Evolutionary conservation across 306 rosid genomes (phyloP).

Genomic region (Trifolium pratense): DNA sequence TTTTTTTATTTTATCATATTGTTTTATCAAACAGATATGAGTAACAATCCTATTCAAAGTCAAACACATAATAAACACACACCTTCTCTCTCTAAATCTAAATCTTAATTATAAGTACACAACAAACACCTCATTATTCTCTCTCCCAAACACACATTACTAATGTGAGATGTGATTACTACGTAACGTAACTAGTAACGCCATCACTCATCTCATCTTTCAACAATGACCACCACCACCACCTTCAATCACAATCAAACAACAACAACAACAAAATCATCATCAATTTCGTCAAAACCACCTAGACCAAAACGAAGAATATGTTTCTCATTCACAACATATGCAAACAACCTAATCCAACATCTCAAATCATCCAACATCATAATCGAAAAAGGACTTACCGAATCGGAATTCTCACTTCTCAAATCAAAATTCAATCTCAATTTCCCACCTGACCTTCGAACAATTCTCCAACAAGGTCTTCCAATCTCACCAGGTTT

Average conservation of each 20-base stretch:
- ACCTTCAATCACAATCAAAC: background rate
- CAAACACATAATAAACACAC: background rate
- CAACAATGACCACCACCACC: background rate
- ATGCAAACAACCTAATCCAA: slow-evolving; percentile 57
- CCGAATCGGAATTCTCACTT: slow-evolving; percentile 58
- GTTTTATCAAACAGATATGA: no score
- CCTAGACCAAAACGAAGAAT: slow-evolving; percentile 51
- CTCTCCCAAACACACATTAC: slow-evolving; percentile 12
- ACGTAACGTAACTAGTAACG: background rate
- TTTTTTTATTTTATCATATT: no score
- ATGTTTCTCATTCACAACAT: slow-evolving; percentile 88
- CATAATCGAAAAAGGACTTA: slow-evolving; percentile 58
- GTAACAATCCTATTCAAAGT: background rate
- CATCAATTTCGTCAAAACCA: slow-evolving; percentile 19
- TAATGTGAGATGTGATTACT: background rate
- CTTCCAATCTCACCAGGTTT: slow-evolving; percentile 71
- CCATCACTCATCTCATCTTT: background rate
- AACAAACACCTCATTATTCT: slow-evolving; percentile 20
- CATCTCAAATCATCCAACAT: slow-evolving; percentile 56
- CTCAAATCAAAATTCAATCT: slow-evolving; percentile 61
- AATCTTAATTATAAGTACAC: background rate
- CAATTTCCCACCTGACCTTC: slow-evolving; percentile 85
- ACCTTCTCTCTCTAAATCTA: background rate
- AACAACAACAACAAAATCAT: background rate
- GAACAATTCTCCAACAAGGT: slow-evolving; percentile 73